A percentile compares a stretch with the other conserved stretches of the same genome.
phyloP scores from a whole-genome alignment of 2,329 filamentous ascomycete species.

The Calonectria ilicicola region DNA sequence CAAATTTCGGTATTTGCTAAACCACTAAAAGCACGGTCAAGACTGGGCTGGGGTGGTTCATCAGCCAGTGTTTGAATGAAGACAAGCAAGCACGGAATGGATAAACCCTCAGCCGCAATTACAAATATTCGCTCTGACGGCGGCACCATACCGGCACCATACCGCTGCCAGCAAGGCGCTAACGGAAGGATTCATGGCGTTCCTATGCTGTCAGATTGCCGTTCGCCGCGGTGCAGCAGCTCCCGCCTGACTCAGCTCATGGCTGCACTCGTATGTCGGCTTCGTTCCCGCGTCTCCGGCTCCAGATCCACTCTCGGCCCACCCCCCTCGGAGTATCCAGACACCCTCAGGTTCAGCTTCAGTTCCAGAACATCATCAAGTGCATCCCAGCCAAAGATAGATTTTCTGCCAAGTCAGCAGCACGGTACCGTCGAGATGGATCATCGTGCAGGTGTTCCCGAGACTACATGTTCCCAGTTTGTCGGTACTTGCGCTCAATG shows the following conservation, averaged over 20 bases:
- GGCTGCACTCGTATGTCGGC: conserved; percentile 25
- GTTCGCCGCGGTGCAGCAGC: neutral
- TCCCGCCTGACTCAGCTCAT: neutral
- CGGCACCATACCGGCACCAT: neutral
- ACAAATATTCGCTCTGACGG: neutral
- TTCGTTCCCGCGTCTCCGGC: conserved; percentile 37
- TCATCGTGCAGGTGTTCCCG: neutral
- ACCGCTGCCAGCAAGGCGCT: neutral
- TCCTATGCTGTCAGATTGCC: neutral
- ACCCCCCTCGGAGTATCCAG: neutral
- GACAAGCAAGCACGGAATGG: neutral
- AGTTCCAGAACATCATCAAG: neutral
- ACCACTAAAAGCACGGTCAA: neutral
- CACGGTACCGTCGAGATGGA: neutral
- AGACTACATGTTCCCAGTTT: neutral
- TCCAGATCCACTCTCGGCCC: neutral
- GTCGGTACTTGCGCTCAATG: neutral
- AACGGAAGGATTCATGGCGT: neutral
- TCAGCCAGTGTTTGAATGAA: neutral
- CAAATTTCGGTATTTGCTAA: neutral
- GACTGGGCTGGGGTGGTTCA: too few species aligned
- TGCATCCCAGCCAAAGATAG: neutral
- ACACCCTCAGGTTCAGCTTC: neutral
- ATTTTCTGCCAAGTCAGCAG: neutral
- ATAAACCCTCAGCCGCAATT: neutral